Percentiles rank a stretch among this genome's conserved stretches.
These are phyloP conservation scores for Coix lacrymajobi DNA, from an alignment of 176 grass and related monocot species.

Conservation along the genomic window DNA sequence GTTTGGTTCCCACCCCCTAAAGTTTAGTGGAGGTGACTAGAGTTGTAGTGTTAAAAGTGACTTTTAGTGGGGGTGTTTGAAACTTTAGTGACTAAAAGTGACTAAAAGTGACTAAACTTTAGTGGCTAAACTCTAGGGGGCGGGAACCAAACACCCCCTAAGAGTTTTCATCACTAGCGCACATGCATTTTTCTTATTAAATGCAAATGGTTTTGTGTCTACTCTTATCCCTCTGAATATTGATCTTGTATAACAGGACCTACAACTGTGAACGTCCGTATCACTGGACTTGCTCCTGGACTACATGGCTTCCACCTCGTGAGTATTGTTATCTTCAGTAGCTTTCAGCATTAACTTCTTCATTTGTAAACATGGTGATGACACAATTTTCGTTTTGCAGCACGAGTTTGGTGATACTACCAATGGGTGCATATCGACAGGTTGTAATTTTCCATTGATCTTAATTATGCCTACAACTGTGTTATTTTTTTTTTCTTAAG, in stretches of 20 bases:
- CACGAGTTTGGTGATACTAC: constrained; percentile 85
- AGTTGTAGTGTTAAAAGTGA: too few relatives aligned
- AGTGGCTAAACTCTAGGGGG: too few relatives aligned
- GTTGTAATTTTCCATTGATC: constrained; percentile 12
- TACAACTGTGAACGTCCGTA: constrained; percentile 58
- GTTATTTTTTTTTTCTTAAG: not conserved
- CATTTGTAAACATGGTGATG: not conserved
- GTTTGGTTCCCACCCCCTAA: too few relatives aligned
- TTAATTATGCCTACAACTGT: not conserved
- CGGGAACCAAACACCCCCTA: too few relatives aligned
- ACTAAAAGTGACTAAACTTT: too few relatives aligned
- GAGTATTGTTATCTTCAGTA: constrained; percentile 13
- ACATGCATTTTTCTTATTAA: not conserved
- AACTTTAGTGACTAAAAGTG: too few relatives aligned
- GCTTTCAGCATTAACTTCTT: not conserved
- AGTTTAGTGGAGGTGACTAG: too few relatives aligned
- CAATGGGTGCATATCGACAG: constrained; percentile 95
- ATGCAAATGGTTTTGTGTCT: not conserved
- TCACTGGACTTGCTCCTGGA: constrained; percentile 80
- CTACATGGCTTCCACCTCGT: constrained; percentile 87
- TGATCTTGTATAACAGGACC: constrained; percentile 49
- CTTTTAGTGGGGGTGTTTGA: too few relatives aligned
- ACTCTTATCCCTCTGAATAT: not conserved
- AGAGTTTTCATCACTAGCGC: not conserved
- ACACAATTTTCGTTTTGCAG: constrained; percentile 31